A percentile compares a stretch with the other conserved stretches of the same genome.
Conservation (phyloP, 495 filamentous ascomycete species). For the Alectoria sarmentosa region DNA sequence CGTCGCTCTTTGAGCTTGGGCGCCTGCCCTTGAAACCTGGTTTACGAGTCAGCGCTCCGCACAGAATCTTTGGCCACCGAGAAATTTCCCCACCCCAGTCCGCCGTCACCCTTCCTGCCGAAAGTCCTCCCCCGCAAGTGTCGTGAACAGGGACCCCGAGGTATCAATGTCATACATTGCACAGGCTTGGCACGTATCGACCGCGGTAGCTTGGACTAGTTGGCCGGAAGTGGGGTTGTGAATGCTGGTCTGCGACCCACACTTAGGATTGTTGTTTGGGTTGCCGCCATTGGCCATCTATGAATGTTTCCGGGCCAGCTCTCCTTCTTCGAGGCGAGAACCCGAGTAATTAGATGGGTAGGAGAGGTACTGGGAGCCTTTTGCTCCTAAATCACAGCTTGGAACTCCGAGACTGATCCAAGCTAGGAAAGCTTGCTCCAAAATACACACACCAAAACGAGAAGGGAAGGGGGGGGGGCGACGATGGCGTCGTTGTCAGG, state of each 20-base stretch:
- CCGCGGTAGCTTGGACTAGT: constrained; percentile 3
- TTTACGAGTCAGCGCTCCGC: neutral
- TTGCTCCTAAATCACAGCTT: neutral
- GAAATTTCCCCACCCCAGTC: constrained; percentile 6
- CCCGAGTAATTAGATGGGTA: neutral
- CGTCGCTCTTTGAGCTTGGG: constrained; percentile 3
- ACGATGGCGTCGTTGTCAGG: constrained; percentile 4
- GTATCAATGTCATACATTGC: constrained; percentile 13
- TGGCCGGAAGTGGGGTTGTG: constrained; percentile 8
- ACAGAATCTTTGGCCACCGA: neutral
- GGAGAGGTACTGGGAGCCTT: neutral
- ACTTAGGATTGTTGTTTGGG: constrained; percentile 16
- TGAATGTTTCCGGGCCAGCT: neutral
- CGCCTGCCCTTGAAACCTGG: neutral
- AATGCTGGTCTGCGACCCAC: constrained; percentile 13
- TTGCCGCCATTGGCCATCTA: constrained; percentile 15
- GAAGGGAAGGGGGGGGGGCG: constrained; percentile 10
- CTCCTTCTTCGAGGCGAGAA: neutral
- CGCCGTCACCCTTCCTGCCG: constrained; percentile 6
- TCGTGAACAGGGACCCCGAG: constrained; percentile 2
- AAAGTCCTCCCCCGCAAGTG: constrained; percentile 7
- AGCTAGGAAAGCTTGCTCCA: neutral
- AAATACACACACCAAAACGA: neutral
- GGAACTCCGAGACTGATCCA: neutral
- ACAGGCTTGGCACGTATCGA: constrained; percentile 11